A percentile compares a stretch with the other conserved stretches of the same genome.
Conservation (phyloP, 805 yeast species). For the Kodamaea hsintzibuensis region DNA sequence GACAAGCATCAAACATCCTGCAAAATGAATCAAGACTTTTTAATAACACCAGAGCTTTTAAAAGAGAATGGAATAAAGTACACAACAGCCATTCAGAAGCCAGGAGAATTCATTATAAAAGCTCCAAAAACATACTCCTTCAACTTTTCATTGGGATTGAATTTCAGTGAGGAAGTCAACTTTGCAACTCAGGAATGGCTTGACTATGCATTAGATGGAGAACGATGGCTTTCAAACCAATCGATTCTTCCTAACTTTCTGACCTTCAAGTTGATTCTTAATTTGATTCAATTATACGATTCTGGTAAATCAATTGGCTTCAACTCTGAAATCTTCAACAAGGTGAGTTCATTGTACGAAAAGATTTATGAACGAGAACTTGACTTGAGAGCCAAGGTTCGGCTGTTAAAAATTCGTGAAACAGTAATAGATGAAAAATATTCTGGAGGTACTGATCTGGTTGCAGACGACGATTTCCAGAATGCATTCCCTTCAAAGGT, state of each 20-base stretch:
- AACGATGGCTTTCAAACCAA: slow-evolving; percentile 51
- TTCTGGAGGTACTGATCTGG: slow-evolving; percentile 34
- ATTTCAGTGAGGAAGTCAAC: slow-evolving; percentile 54
- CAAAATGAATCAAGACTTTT: slow-evolving; percentile 42
- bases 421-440: slow-evolving; percentile 32
- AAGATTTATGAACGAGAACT: slow-evolving; percentile 44
- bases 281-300: slow-evolving; percentile 46
- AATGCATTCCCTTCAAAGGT: slow-evolving; percentile 57
- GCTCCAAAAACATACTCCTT: slow-evolving; percentile 58
- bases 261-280: slow-evolving; percentile 46
- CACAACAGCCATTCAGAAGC: slow-evolving; percentile 52
- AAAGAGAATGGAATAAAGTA: slow-evolving; percentile 48
- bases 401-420: slow-evolving; percentile 32
- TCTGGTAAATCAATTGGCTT: slow-evolving; percentile 28
- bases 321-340: slow-evolving; percentile 35
- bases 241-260: slow-evolving; percentile 55
- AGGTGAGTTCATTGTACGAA: slow-evolving; percentile 34
- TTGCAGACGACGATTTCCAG: slow-evolving; percentile 55
- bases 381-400: slow-evolving; percentile 37
- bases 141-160: slow-evolving; percentile 54
- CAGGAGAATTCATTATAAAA: slow-evolving; percentile 61
- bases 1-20: slow-evolving; percentile 6
- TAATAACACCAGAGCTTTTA: slow-evolving; percentile 53
- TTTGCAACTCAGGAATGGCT: slow-evolving; percentile 64
- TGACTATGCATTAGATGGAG: slow-evolving; percentile 47